Percentiles rank a stretch among this genome's conserved stretches.
Evolutionary conservation across 2,329 filamentous ascomycete genomes (phyloP).

Genomic region (Aspergillus sp.): DNA sequence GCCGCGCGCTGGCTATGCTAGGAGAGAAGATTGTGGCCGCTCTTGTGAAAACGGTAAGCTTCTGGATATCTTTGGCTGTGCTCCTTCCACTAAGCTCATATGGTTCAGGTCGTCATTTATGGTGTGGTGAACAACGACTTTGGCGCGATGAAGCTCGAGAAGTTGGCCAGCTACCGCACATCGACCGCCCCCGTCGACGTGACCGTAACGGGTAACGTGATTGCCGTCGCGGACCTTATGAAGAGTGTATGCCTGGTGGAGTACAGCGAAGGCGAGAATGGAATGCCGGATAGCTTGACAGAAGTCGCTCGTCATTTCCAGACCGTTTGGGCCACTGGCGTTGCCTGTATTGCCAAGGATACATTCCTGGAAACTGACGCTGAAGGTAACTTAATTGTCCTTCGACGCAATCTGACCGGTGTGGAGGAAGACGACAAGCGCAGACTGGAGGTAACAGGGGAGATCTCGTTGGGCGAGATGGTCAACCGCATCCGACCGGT

Average conservation of each 20-base stretch:
- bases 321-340: slow-evolving; percentile 77
- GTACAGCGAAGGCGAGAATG: slow-evolving; percentile 61
- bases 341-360: slow-evolving; percentile 70
- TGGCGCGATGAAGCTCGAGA: slow-evolving; percentile 58
- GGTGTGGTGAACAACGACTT: slow-evolving; percentile 45
- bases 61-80: background rate
- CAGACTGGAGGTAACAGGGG: slow-evolving; percentile 71
- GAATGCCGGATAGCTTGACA: slow-evolving; percentile 62
- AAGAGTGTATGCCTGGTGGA: slow-evolving; percentile 83
- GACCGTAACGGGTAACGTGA: slow-evolving; percentile 69
- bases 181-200: slow-evolving; percentile 83
- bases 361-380: slow-evolving; percentile 82
- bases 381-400: slow-evolving; percentile 80
- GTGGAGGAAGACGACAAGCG: slow-evolving; percentile 73
- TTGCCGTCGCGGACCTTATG: slow-evolving; percentile 90
- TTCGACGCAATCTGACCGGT: slow-evolving; percentile 71
- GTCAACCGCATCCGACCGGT: slow-evolving; percentile 84
- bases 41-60: slow-evolving; percentile 78
- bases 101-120: slow-evolving; percentile 59
- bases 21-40: slow-evolving; percentile 79
- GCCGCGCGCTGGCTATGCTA: slow-evolving; percentile 74
- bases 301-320: slow-evolving; percentile 81
- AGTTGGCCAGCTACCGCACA: slow-evolving; percentile 74
- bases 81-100: background rate
- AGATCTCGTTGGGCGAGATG: slow-evolving; percentile 87